phyloP scores from a whole-genome alignment of 2,329 filamentous ascomycete species.

The Ilyonectria mors-panacis region DNA sequence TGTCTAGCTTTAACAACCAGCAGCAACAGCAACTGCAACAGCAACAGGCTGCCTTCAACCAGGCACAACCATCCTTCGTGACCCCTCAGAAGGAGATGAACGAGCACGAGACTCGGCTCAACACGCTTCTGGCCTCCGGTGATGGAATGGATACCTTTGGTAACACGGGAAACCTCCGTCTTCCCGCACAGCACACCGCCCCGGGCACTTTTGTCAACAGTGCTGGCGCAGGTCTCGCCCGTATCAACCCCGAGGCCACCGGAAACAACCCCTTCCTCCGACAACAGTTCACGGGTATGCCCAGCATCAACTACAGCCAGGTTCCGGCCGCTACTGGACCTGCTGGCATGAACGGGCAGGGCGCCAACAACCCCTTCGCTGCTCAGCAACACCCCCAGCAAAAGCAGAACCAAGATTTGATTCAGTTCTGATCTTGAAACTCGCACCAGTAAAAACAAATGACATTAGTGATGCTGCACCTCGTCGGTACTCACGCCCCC shows the following conservation, averaged over 20 bases:
- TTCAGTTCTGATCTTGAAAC: conserved; percentile 68
- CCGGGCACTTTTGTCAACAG: conserved; percentile 98
- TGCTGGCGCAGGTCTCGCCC: conserved; percentile 83
- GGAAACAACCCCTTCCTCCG: conserved; percentile 92
- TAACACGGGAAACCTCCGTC: conserved; percentile 95
- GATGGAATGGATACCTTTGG: conserved; percentile 98
- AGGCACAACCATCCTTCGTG: conserved; percentile 49
- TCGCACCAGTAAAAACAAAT: conserved; percentile 15
- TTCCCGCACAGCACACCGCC: conserved; percentile 95
- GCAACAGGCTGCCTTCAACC: conserved; percentile 53
- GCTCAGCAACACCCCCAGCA: conserved; percentile 63
- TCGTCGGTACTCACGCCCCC: not conserved
- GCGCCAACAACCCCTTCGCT: conserved; percentile 72
- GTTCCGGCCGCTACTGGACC: conserved; percentile 71
- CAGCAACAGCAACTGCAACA: conserved; percentile 59
- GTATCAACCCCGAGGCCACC: conserved; percentile 78
- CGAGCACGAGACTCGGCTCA: conserved; percentile 82
- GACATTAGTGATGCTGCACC: not conserved
- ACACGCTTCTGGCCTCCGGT: conserved; percentile 86
- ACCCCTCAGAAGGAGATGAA: conserved; percentile 69
- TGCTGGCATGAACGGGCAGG: conserved; percentile 68
- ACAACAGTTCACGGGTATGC: conserved; percentile 86
- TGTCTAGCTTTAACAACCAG: conserved; percentile 71
- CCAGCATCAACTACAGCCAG: conserved; percentile 69
- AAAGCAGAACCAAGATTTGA: conserved; percentile 70